A percentile compares a stretch with the other conserved stretches of the same genome.
Evolutionary conservation across 176 grass and related monocot species (phyloP).

Genomic region (Oryza coarctata): DNA sequence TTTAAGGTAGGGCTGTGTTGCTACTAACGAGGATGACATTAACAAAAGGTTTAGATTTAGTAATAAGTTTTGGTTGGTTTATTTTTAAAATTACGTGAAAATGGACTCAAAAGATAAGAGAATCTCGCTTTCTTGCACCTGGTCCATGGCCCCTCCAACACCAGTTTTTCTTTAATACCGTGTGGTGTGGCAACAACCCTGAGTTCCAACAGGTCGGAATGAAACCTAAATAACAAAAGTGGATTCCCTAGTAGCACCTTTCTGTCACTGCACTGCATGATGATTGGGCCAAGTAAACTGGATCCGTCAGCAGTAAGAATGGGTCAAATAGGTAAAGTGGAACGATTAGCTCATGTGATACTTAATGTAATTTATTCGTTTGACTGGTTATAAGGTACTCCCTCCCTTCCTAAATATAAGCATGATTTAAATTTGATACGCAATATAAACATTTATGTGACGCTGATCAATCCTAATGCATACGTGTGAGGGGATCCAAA

Average conservation of each 20-base stretch:
- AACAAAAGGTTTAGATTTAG: neutral
- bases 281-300: neutral
- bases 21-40: neutral
- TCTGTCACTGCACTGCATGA: slow-evolving; percentile 1
- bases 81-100: neutral
- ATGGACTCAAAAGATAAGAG: neutral
- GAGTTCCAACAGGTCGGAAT: neutral
- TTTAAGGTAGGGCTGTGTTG: neutral
- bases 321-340: neutral
- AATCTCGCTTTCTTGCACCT: neutral
- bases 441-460: too few species aligned
- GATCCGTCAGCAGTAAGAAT: neutral
- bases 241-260: neutral
- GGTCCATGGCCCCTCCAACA: neutral
- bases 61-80: neutral
- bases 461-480: too few species aligned
- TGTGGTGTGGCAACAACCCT: neutral
- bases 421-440: too few species aligned
- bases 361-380: neutral
- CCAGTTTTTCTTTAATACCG: neutral
- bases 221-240: neutral
- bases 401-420: too few species aligned
- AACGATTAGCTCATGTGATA: neutral
- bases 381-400: neutral
- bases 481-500: too few species aligned